Conservation (phyloP, 352 stramenopile genomes). For the Albugo candida region DNA sequence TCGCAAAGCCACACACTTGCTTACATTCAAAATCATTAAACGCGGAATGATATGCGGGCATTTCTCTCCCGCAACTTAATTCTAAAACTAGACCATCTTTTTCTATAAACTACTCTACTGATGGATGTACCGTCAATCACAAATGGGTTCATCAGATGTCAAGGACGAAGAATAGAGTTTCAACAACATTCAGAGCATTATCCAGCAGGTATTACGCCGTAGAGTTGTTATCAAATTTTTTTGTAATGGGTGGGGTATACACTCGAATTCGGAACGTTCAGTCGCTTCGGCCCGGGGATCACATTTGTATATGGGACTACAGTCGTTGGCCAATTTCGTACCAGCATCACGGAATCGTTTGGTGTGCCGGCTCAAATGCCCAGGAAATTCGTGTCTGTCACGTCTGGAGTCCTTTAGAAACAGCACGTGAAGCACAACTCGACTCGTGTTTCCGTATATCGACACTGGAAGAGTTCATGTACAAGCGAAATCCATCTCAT, state of each 20-base stretch:
- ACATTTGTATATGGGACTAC: conserved; percentile 74
- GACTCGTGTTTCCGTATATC: conserved; percentile 78
- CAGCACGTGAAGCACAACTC: conserved; percentile 49
- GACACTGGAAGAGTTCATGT: conserved; percentile 65
- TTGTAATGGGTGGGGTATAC: conserved; percentile 50
- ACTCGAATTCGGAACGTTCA: conserved; percentile 50
- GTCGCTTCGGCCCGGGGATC: conserved; percentile 59
- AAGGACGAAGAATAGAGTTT: too few relatives aligned
- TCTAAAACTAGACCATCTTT: too few relatives aligned
- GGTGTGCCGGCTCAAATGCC: conserved; percentile 38
- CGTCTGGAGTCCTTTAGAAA: conserved; percentile 64
- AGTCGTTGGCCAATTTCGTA: conserved; percentile 73
- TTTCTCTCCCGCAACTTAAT: conserved; percentile 4
- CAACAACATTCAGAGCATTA: too few relatives aligned
- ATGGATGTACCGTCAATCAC: too few relatives aligned
- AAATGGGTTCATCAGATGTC: too few relatives aligned
- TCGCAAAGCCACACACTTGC: conserved; percentile 69
- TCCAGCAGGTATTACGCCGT: too few relatives aligned
- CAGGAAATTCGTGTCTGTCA: conserved; percentile 61
- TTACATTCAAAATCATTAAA: conserved; percentile 51
- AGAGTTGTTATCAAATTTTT: background rate
- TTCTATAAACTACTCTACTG: too few relatives aligned
- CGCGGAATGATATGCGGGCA: conserved; percentile 86
- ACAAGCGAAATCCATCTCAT: conserved; percentile 30
- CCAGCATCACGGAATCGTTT: conserved; percentile 75